Conservation (phyloP, 257 asterid species). For the Solanum chmielewskii region DNA sequence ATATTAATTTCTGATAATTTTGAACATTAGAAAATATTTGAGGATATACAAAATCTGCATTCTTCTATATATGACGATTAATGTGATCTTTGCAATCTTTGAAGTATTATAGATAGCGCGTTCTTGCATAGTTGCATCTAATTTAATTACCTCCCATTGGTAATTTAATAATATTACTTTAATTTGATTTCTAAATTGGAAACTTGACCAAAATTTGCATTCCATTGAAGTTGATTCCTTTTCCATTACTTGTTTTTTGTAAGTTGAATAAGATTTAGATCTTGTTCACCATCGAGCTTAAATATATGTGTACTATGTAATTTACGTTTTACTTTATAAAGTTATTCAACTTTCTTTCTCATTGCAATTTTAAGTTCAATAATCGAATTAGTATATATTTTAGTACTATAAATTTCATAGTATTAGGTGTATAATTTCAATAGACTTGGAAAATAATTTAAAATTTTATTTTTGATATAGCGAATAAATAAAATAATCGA, state of each 20-base stretch:
- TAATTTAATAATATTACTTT: background rate
- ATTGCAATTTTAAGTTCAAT: background rate
- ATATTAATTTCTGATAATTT: background rate
- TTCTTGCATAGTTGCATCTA: background rate
- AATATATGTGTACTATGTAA: background rate
- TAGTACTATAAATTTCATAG: background rate
- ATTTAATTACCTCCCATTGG: background rate
- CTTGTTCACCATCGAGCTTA: background rate
- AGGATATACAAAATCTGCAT: background rate
- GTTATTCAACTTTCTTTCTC: background rate
- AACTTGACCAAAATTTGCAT: background rate
- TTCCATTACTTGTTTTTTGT: background rate
- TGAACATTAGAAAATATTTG: background rate
- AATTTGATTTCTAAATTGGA: background rate
- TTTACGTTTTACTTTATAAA: background rate
- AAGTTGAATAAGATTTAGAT: background rate
- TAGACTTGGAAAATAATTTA: background rate
- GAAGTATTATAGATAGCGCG: background rate
- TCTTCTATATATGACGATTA: background rate
- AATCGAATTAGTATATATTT: background rate
- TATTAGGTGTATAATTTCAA: background rate
- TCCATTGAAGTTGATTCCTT: background rate
- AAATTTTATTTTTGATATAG: background rate
- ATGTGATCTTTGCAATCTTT: background rate
- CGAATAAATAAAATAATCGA: background rate